phyloP scores from a whole-genome alignment of 345 rosid genomes.

The Diplotaxis tenuifolia region DNA sequence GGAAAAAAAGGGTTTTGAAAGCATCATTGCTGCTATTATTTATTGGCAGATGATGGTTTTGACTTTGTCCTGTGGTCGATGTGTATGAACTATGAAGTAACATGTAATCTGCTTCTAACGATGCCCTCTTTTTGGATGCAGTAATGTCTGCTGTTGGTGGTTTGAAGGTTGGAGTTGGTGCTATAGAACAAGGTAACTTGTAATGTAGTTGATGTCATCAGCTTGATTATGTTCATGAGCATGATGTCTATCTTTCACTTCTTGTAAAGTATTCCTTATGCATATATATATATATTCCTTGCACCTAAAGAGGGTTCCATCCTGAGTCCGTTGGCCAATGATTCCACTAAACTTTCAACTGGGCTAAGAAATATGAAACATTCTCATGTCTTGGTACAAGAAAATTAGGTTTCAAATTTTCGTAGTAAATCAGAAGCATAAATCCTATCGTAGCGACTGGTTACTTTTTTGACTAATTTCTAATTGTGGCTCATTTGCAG shows the following conservation, averaged over 20 bases:
- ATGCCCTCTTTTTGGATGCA: conserved; percentile 43
- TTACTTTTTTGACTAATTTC: conserved; percentile 21
- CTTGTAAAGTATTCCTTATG: conserved; percentile 7
- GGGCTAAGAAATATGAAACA: background rate
- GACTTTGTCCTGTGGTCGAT: background rate
- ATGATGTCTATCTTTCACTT: conserved; percentile 11
- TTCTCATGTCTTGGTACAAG: background rate
- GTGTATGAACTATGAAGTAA: conserved; percentile 9
- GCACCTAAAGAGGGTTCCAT: conserved; percentile 13
- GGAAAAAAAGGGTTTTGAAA: background rate
- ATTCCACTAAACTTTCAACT: conserved; percentile 1
- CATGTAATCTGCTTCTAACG: conserved; percentile 1
- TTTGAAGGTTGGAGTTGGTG: conserved; percentile 70
- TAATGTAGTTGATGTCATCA: conserved; percentile 4
- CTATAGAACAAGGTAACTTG: conserved; percentile 65
- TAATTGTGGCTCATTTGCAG: conserved; percentile 54
- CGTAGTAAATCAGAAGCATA: background rate
- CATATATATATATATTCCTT: background rate
- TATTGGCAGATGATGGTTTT: background rate
- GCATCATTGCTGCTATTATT: background rate
- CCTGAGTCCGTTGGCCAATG: background rate
- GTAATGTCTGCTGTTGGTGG: conserved; percentile 98
- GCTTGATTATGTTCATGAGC: background rate
- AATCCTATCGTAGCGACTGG: background rate
- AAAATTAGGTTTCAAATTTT: background rate